Base-by-base conservation (phyloP, 805 yeast genomes). In the Candida yuanshanica region DNA sequence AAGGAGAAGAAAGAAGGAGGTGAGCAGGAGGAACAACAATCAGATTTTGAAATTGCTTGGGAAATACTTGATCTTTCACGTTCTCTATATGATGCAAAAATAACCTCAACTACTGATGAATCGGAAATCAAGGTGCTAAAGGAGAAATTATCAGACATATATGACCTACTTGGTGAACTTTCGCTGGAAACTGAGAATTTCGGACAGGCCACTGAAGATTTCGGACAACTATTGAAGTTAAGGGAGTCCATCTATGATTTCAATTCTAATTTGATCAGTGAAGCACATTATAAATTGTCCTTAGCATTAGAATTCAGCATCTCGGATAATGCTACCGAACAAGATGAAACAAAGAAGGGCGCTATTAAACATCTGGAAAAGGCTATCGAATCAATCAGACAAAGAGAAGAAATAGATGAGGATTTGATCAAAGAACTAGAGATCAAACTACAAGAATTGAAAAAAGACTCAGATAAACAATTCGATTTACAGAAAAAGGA, bases 161-260 rank as follows among this genome's bases (percentile, higher is more conserved):
- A 80, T 57, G 90, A 84, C 54, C 62, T 90, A 10, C 68, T 89
- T 14, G 98, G 98, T 24, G 97, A 91, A 57, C 83, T 90, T 9
- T 82, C 95, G 0, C 68, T 90, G 34, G 99, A 91, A 56, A 77
- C 93, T 2, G 97, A 91, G 52, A 86, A 87, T 60, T 89, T 89
- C 60, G 63, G 68, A 13, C 95, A 87, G 59, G 86, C 96, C 0
- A 74, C 82, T 0, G 65, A 65, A 16, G 96, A 90, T 59, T 77
- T 88, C 43, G 65, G 69, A 36, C 63, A 74, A 16, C 69, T 87
- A 32, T 68, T 85, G 25, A 63, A 73, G 22, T 62, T 81, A 34
- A 72, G 85, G 57, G 55, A 64, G 37, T 63, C 75, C 42, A 56
- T 84, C 11, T 81, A 50, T 35, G 72, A 72, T 3, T 59, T 62